Conservation (phyloP, 176 grass and related monocot species). For the Rhynchospora tenuis region DNA sequence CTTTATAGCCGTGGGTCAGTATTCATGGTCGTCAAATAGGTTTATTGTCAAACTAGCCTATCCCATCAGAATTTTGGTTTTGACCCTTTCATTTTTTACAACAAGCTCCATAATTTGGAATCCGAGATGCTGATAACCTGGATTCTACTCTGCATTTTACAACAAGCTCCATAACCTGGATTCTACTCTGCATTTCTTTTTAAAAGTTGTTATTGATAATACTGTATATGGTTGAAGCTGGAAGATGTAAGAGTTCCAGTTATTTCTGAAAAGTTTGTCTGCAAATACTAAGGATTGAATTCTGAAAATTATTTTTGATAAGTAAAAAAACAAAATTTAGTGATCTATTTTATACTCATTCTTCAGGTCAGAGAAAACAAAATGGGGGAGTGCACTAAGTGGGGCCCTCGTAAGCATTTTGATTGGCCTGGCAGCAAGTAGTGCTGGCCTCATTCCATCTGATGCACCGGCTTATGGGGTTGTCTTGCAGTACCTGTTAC, state of each 20-base stretch:
- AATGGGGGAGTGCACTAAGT: constrained; percentile 59
- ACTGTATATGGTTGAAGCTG: background rate
- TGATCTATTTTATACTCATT: background rate
- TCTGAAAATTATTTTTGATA: too few species aligned
- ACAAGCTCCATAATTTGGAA: background rate
- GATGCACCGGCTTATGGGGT: constrained; percentile 54
- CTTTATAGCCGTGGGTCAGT: too few species aligned
- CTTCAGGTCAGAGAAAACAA: constrained; percentile 47
- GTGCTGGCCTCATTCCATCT: constrained; percentile 42
- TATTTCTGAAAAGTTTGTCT: too few species aligned
- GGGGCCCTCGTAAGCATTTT: constrained; percentile 74
- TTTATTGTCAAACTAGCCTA: too few species aligned
- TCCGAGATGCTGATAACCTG: background rate
- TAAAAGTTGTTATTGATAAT: background rate
- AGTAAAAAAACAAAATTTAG: too few species aligned
- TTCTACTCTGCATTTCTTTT: background rate
- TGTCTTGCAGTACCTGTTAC: constrained; percentile 72
- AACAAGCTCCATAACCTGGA: too few species aligned
- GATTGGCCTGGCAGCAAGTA: constrained; percentile 52
- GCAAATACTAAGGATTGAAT: too few species aligned
- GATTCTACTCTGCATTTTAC: too few species aligned
- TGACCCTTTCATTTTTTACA: background rate
- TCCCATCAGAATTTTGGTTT: background rate
- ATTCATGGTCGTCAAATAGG: too few species aligned
- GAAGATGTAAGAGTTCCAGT: background rate